Conservation (phyloP, 768 basidiomycete species). For the Tricholoma sp. region DNA sequence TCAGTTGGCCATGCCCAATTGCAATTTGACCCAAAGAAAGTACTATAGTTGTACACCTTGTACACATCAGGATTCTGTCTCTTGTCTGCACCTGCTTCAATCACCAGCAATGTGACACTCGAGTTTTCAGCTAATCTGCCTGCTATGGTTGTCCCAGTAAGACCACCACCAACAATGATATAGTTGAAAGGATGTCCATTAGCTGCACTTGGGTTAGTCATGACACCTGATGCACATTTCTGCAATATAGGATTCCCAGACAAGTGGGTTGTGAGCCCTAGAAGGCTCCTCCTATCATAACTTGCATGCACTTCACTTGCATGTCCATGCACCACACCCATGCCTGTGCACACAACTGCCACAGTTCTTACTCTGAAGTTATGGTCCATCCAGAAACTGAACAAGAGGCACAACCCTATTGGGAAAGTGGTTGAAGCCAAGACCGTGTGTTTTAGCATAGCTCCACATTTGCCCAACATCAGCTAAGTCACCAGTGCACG, state of each 20-base stretch:
- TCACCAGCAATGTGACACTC: conserved; percentile 36
- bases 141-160: conserved; percentile 46
- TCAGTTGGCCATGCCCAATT: conserved; percentile 45
- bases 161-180: conserved; percentile 41
- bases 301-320: no score
- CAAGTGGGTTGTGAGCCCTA: conserved; percentile 4
- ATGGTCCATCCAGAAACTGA: no score
- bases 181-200: conserved; percentile 38
- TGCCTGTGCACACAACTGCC: no score
- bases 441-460: no score
- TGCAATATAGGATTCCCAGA: conserved; percentile 17
- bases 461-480: no score
- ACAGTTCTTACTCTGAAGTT: no score
- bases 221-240: conserved; percentile 30
- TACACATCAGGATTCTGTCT: conserved; percentile 38
- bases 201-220: conserved; percentile 24
- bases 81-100: conserved; percentile 49
- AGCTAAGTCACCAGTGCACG: no score
- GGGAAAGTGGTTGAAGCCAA: no score
- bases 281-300: no score
- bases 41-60: conserved; percentile 40
- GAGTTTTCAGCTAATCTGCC: conserved; percentile 42
- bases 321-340: no score
- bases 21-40: conserved; percentile 36
- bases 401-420: no score